Evolutionary conservation across 208 protist species (phyloP).

Genomic region (Crithidia mellificae): DNA sequence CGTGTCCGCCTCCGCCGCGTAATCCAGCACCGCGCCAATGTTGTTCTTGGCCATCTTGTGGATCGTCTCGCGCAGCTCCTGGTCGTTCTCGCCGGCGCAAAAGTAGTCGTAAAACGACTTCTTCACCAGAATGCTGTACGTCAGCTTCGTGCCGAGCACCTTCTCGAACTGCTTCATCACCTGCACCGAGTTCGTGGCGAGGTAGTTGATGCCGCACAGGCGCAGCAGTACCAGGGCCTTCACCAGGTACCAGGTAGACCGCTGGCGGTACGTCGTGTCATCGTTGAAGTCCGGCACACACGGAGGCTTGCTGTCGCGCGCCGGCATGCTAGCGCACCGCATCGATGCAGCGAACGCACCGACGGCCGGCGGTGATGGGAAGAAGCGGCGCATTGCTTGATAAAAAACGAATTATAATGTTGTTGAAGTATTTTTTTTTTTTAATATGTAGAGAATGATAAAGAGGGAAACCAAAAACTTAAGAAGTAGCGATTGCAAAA

Average conservation of each 20-base stretch:
- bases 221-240: slow-evolving; percentile 75
- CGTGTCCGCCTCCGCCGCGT: slow-evolving; percentile 92
- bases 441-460: neutral
- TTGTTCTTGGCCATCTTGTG: slow-evolving; percentile 59
- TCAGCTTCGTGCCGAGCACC: slow-evolving; percentile 72
- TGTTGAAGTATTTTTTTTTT: neutral
- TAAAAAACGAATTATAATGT: slow-evolving; percentile 13
- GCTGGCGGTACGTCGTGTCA: slow-evolving; percentile 58
- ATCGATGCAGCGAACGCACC: slow-evolving; percentile 19
- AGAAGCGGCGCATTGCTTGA: slow-evolving; percentile 51
- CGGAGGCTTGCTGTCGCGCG: slow-evolving; percentile 2
- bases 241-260: slow-evolving; percentile 72
- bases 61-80: slow-evolving; percentile 84
- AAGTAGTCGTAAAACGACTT: slow-evolving; percentile 94
- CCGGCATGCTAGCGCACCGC: slow-evolving; percentile 15
- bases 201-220: slow-evolving; percentile 61
- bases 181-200: slow-evolving; percentile 77
- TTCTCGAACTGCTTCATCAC: slow-evolving; percentile 74
- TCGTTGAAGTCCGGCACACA: slow-evolving; percentile 64
- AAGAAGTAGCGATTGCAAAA: neutral
- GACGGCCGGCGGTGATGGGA: slow-evolving; percentile 13
- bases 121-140: slow-evolving; percentile 81
- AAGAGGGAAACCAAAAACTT: slow-evolving; percentile 1
- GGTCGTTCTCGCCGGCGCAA: slow-evolving; percentile 92
- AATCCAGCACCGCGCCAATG: slow-evolving; percentile 94